phyloP scores from a whole-genome alignment of 345 rosid species.

The Camelina hispida region DNA sequence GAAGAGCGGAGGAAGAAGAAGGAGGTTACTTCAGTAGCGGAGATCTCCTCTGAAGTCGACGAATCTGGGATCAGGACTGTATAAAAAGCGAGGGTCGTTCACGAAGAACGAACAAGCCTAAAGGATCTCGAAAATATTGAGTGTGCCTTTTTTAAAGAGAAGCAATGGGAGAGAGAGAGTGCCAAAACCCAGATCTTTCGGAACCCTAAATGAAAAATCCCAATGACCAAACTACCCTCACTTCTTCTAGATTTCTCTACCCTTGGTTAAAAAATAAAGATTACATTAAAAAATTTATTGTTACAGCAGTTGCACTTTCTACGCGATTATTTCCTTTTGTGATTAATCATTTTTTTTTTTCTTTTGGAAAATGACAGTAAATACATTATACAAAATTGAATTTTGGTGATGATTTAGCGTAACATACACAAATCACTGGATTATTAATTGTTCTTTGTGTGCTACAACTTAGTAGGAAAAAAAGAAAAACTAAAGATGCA shows the following conservation, averaged over 20 bases:
- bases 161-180: slow-evolving; percentile 29
- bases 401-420: background rate
- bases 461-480: no score
- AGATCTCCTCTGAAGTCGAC: slow-evolving; percentile 21
- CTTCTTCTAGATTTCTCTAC: background rate
- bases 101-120: slow-evolving; percentile 1
- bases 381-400: background rate
- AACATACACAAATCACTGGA: no score
- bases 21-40: background rate
- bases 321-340: no score
- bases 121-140: background rate
- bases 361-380: no score
- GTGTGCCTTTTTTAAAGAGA: background rate
- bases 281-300: background rate
- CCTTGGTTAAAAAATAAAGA: background rate
- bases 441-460: background rate
- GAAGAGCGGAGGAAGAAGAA: slow-evolving; percentile 30
- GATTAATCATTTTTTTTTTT: no score
- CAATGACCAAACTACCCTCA: slow-evolving; percentile 35
- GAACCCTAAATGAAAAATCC: slow-evolving; percentile 33
- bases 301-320: no score
- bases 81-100: background rate
- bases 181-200: slow-evolving; percentile 36
- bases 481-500: background rate
- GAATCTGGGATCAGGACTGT: slow-evolving; percentile 11